These are phyloP conservation scores for Sherardia arvensis DNA, from an alignment of 257 asterid species.

Conservation along the genomic window DNA sequence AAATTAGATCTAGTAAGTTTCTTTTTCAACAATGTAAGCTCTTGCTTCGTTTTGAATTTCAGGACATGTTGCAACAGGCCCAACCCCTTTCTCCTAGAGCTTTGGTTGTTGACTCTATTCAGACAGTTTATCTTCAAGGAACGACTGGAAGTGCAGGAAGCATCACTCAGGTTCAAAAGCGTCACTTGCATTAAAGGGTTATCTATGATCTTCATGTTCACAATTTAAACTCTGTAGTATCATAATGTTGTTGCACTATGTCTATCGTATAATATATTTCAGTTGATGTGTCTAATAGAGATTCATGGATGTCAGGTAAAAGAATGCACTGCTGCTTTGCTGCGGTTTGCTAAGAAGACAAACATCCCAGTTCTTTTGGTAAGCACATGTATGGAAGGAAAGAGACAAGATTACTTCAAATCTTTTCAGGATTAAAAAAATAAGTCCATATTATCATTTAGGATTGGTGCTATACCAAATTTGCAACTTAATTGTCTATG, in stretches of 20 bases:
- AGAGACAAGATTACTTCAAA: background rate
- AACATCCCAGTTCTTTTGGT: constrained; percentile 82
- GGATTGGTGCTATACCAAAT: background rate
- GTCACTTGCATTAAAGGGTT: constrained; percentile 1
- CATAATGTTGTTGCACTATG: background rate
- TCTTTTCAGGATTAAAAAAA: background rate
- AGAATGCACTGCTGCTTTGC: constrained; percentile 89
- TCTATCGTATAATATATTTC: background rate
- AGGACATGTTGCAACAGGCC: constrained; percentile 82
- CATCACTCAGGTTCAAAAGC: constrained; percentile 46
- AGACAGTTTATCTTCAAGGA: constrained; percentile 75
- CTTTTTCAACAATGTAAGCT: background rate
- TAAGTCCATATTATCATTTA: background rate
- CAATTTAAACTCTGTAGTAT: background rate
- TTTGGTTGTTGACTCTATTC: constrained; percentile 81
- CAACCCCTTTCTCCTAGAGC: constrained; percentile 57
- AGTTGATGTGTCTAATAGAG: background rate
- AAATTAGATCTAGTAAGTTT: background rate
- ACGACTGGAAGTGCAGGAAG: constrained; percentile 88
- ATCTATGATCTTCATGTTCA: background rate
- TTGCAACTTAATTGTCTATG: background rate
- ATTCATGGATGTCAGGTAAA: constrained; percentile 49
- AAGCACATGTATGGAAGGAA: constrained; percentile 17
- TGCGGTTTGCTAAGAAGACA: constrained; percentile 85
- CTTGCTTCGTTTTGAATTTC: constrained; percentile 17